These are phyloP conservation scores for Cladophialophora carrionii DNA, from an alignment of 2,329 filamentous ascomycete genomes.

Conservation along the genomic window DNA sequence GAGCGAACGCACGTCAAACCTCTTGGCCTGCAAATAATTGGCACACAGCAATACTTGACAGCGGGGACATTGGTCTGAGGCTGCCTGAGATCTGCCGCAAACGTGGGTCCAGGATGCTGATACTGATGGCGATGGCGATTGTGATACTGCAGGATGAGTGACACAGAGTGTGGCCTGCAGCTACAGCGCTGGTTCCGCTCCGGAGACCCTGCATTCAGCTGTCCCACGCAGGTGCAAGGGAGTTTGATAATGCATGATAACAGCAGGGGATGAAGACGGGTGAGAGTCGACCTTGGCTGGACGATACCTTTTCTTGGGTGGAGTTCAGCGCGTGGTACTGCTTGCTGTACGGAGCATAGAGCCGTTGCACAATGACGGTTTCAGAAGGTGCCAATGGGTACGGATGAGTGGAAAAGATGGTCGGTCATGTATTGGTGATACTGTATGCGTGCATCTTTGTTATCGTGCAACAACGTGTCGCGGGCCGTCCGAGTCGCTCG, in stretches of 20 bases:
- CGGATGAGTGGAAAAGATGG: background rate
- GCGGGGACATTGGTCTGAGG: background rate
- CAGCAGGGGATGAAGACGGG: background rate
- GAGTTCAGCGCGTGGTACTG: slow-evolving; percentile 1
- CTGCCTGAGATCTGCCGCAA: background rate
- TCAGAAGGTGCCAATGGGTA: slow-evolving; percentile 1
- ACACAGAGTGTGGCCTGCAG: background rate
- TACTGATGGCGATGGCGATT: slow-evolving; percentile 4
- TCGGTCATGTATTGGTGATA: background rate
- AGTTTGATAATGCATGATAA: slow-evolving; percentile 1
- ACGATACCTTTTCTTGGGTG: background rate
- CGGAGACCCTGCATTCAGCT: background rate
- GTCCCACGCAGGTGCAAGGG: background rate
- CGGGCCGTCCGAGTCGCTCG: too few relatives aligned
- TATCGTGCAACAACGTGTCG: background rate
- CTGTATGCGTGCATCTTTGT: background rate
- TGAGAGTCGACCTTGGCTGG: slow-evolving; percentile 13
- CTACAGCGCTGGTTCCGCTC: background rate
- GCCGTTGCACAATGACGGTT: background rate
- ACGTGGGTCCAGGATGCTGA: background rate
- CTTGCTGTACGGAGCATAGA: slow-evolving; percentile 1
- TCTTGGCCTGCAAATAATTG: background rate
- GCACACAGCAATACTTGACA: background rate
- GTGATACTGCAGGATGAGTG: background rate
- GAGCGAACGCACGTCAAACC: background rate